phyloP scores from a whole-genome alignment of 2,329 filamentous ascomycete species.

The Sarocladiaceae sp. region DNA sequence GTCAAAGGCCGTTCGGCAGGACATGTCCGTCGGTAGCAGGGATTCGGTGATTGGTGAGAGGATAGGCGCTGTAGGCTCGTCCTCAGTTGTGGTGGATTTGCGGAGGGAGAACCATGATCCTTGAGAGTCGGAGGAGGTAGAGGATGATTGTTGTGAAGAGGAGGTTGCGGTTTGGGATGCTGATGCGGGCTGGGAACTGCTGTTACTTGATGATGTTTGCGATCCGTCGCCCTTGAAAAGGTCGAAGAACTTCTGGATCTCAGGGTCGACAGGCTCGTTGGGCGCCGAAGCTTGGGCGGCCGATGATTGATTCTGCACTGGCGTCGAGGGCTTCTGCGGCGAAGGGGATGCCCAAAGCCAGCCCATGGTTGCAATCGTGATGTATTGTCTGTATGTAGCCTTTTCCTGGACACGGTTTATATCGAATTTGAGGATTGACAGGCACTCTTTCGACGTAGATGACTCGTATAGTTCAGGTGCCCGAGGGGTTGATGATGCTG shows the following conservation, averaged over 20 bases:
- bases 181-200: neutral
- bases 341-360: conserved; percentile 52
- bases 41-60: conserved; percentile 53
- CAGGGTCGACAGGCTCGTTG: conserved; percentile 35
- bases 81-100: conserved; percentile 19
- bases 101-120: conserved; percentile 29
- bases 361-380: conserved; percentile 40
- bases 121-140: conserved; percentile 21
- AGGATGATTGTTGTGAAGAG: conserved; percentile 18
- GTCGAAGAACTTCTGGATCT: conserved; percentile 48
- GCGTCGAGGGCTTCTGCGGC: conserved; percentile 22
- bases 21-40: conserved; percentile 75
- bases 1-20: conserved; percentile 86
- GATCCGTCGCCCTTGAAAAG: conserved; percentile 35
- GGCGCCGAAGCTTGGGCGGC: conserved; percentile 15
- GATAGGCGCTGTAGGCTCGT: conserved; percentile 19
- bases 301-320: conserved; percentile 16
- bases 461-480: too few relatives aligned
- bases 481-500: neutral
- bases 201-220: conserved; percentile 3
- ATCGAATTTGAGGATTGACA: neutral
- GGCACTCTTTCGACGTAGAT: too few relatives aligned
- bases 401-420: too few relatives aligned
- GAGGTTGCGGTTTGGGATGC: conserved; percentile 15
- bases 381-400: conserved; percentile 7